Conservation (phyloP, 2,329 filamentous ascomycete genomes). For the Tolypocladium sp. region DNA sequence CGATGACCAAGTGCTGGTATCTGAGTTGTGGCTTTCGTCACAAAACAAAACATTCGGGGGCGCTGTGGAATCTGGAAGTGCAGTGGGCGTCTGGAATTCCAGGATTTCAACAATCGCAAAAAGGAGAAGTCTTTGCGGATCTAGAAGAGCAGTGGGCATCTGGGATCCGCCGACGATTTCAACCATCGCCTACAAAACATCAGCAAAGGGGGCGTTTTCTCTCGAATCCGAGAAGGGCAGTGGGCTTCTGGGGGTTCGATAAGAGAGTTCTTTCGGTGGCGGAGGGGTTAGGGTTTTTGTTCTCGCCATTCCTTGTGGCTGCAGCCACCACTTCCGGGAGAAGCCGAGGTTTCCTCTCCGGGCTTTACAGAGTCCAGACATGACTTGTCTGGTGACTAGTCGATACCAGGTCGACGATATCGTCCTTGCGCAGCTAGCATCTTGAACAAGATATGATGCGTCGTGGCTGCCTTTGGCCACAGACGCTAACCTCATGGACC, state of each 20-base stretch:
- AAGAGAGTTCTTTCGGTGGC: background rate
- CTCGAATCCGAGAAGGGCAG: background rate
- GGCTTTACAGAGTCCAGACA: background rate
- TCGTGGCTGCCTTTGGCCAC: background rate
- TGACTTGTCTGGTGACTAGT: background rate
- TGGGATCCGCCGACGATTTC: constrained; percentile 6
- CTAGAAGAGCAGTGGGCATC: constrained; percentile 17
- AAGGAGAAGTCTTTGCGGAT: background rate
- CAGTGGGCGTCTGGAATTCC: constrained; percentile 8
- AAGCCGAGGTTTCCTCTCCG: background rate
- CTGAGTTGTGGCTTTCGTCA: background rate
- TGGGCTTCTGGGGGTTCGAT: background rate
- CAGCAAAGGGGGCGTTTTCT: background rate
- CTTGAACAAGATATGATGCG: background rate
- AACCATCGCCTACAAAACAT: background rate
- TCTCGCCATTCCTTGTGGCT: background rate
- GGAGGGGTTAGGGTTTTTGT: background rate
- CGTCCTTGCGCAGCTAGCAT: background rate
- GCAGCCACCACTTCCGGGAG: background rate
- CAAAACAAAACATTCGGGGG: background rate
- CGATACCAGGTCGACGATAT: background rate
- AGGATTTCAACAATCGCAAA: constrained; percentile 10
- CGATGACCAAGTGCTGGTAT: background rate
- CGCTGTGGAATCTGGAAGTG: constrained; percentile 5
- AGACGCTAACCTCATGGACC: background rate